Percentiles rank a stretch among this genome's conserved stretches.
Evolutionary conservation across 225 moss, liverwort and hornwort species (phyloP).

Genomic region (Bryoerythrophyllum caledonicum): DNA sequence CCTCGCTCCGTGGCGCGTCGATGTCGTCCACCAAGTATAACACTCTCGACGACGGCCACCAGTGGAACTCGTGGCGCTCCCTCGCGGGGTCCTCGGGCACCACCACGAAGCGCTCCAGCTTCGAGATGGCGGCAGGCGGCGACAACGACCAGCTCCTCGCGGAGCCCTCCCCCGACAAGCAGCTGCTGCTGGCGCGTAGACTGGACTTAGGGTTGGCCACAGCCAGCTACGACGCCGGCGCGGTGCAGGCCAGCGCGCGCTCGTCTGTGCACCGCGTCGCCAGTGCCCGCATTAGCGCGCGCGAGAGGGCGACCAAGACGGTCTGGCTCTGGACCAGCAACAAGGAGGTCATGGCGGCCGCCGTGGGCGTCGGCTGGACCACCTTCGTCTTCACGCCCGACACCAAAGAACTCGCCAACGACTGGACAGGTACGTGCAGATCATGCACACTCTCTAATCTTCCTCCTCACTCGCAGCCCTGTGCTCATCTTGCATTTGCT

Average conservation of each 20-base stretch:
- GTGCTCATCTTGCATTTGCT: not conserved
- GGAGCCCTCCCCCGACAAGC: conserved; percentile 12
- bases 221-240: not conserved
- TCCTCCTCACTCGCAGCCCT: no score
- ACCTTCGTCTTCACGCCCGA: conserved; percentile 60
- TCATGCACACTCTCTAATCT: not conserved
- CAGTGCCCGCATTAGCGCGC: conserved; percentile 18
- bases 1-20: conserved; percentile 26
- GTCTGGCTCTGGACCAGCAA: conserved; percentile 75
- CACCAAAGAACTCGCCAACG: conserved; percentile 44
- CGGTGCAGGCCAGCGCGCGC: not conserved
- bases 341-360: conserved; percentile 74
- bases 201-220: conserved; percentile 12
- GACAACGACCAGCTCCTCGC: not conserved
- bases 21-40: conserved; percentile 32
- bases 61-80: conserved; percentile 13
- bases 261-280: conserved; percentile 1
- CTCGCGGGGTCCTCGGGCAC: conserved; percentile 24
- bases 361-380: conserved; percentile 65
- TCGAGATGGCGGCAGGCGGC: conserved; percentile 24
- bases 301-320: conserved; percentile 28
- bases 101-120: conserved; percentile 30
- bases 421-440: conserved; percentile 46
- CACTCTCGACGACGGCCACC: conserved; percentile 5
- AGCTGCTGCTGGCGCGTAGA: not conserved